phyloP scores from a whole-genome alignment of 2,329 filamentous ascomycete genomes.

The Monilinia polystroma region DNA sequence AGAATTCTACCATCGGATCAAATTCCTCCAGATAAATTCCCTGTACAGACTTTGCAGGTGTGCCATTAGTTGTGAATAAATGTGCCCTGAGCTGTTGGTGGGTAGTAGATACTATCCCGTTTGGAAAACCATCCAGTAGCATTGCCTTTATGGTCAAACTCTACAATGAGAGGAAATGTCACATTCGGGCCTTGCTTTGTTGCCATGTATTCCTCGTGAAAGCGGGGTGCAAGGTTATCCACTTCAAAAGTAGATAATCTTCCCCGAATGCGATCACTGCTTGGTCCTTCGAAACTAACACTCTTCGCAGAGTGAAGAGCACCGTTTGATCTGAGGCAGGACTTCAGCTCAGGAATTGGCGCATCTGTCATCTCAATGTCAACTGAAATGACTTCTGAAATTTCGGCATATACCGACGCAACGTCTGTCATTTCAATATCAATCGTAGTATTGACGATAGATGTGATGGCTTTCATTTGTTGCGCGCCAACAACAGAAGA shows the following conservation, averaged over 20 bases:
- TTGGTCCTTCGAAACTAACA: constrained; percentile 18
- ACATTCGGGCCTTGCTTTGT: neutral
- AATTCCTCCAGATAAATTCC: neutral
- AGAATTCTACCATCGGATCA: constrained; percentile 8
- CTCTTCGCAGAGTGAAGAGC: constrained; percentile 16
- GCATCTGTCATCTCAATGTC: constrained; percentile 15
- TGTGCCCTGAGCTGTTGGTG: neutral
- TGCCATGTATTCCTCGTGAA: neutral
- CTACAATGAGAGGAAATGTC: neutral
- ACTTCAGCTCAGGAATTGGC: constrained; percentile 15
- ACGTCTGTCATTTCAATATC: constrained; percentile 2
- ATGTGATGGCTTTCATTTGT: constrained; percentile 9
- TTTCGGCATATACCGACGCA: constrained; percentile 16
- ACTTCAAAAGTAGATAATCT: neutral
- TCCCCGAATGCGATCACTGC: neutral
- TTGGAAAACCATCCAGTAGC: constrained; percentile 12
- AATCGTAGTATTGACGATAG: neutral
- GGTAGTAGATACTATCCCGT: neutral
- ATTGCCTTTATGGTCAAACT: neutral
- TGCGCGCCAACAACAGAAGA: constrained; percentile 21
- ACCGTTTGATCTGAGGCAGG: constrained; percentile 11
- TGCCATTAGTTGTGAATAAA: neutral
- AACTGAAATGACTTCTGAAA: constrained; percentile 10
- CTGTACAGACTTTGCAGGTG: constrained; percentile 1
- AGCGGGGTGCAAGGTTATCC: neutral